Conservation (phyloP, 192 early-diverging fungal genomes). For the Cetraspora pellucida region DNA sequence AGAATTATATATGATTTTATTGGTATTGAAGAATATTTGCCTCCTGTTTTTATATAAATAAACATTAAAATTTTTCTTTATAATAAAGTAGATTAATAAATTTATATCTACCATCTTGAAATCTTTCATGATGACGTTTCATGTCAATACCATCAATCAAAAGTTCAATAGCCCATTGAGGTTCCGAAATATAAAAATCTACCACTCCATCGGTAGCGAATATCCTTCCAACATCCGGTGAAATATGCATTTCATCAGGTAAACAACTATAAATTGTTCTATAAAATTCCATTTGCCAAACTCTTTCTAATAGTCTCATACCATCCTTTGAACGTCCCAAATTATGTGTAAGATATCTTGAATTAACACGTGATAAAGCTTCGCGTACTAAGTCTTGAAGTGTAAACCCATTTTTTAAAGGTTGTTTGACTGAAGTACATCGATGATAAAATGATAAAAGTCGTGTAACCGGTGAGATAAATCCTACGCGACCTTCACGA, state of each 20-base stretch:
- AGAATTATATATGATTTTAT: conserved; percentile 27
- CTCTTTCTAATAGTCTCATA: conserved; percentile 23
- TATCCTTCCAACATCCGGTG: conserved; percentile 30
- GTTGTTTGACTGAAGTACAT: conserved; percentile 13
- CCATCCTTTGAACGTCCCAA: conserved; percentile 31
- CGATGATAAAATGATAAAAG: conserved; percentile 29
- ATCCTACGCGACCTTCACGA: conserved; percentile 17
- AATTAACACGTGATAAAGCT: conserved; percentile 28
- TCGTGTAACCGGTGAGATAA: conserved; percentile 10
- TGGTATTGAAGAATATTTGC: conserved; percentile 23
- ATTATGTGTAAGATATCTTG: conserved; percentile 21
- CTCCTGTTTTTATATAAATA: conserved; percentile 16
- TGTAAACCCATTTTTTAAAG: conserved; percentile 22
- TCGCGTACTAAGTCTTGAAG: conserved; percentile 21
- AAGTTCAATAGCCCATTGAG: conserved; percentile 33
- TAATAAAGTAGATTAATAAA: no score
- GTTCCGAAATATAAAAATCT: conserved; percentile 32
- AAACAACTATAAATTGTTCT: conserved; percentile 21
- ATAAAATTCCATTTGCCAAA: conserved; percentile 37
- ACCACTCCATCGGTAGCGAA: conserved; percentile 28
- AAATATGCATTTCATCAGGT: conserved; percentile 34
- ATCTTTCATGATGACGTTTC: conserved; percentile 30
- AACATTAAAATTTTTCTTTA: background rate
- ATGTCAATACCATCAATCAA: conserved; percentile 32
- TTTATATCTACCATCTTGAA: conserved; percentile 22